A percentile compares a stretch with the other conserved stretches of the same genome.
Conservation (phyloP, 1,284 basidiomycete species). For the Naganishia sp. region DNA sequence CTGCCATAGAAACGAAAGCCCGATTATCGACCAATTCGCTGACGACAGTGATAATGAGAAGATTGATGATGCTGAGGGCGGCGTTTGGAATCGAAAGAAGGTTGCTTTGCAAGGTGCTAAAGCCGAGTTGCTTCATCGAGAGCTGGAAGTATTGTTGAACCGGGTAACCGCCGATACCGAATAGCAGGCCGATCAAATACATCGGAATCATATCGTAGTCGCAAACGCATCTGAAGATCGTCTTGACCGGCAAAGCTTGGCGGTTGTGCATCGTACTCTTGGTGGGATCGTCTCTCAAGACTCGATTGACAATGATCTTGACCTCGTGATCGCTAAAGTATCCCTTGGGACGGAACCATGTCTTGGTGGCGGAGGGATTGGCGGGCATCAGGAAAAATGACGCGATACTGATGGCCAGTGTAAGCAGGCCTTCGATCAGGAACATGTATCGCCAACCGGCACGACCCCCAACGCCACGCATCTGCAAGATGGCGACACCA, state of each 20-base stretch:
- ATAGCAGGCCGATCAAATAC: slow-evolving; percentile 39
- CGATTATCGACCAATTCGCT: slow-evolving; percentile 37
- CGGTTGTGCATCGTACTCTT: slow-evolving; percentile 67
- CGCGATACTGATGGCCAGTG: slow-evolving; percentile 58
- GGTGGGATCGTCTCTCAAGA: slow-evolving; percentile 40
- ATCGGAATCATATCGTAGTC: slow-evolving; percentile 37
- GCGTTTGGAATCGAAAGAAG: slow-evolving; percentile 59
- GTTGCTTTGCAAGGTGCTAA: slow-evolving; percentile 64
- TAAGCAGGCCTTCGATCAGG: slow-evolving; percentile 41
- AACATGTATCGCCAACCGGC: slow-evolving; percentile 56
- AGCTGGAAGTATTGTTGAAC: slow-evolving; percentile 63
- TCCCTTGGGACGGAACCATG: slow-evolving; percentile 65
- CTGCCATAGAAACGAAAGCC: slow-evolving; percentile 34
- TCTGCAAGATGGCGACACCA: slow-evolving; percentile 64
- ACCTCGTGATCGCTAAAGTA: slow-evolving; percentile 67
- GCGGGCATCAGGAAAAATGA: slow-evolving; percentile 71
- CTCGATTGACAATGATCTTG: slow-evolving; percentile 44
- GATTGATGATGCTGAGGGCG: slow-evolving; percentile 31
- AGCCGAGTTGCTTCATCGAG: slow-evolving; percentile 63
- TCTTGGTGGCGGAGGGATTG: slow-evolving; percentile 66
- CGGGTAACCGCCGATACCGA: slow-evolving; percentile 58
- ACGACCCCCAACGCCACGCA: slow-evolving; percentile 62
- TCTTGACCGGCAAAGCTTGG: slow-evolving; percentile 62
- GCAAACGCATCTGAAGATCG: slow-evolving; percentile 61
- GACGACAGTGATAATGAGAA: slow-evolving; percentile 32